Percentiles rank a stretch among this genome's conserved stretches.
These are phyloP conservation scores for Ogataea paradorogensis DNA, from an alignment of 805 yeast species.

Conservation along the genomic window DNA sequence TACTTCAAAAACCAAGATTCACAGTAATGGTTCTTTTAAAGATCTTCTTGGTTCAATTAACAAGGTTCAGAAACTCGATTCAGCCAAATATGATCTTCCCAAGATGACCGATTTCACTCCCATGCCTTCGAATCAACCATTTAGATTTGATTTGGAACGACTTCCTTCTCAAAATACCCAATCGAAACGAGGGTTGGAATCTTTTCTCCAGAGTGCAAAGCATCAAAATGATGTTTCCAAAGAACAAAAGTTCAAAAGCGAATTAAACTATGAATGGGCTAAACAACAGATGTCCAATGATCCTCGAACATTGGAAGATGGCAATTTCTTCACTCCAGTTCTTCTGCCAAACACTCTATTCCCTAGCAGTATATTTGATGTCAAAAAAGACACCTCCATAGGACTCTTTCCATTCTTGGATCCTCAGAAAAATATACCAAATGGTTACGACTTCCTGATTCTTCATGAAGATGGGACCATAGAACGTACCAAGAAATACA, in stretches of 20 bases:
- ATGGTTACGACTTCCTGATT: conserved; percentile 19
- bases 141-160: neutral
- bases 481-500: conserved; percentile 10
- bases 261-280: conserved; percentile 53
- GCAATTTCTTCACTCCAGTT: conserved; percentile 47
- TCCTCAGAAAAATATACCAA: conserved; percentile 1
- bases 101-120: conserved; percentile 28
- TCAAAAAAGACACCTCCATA: neutral
- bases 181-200: conserved; percentile 33
- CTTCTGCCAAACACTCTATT: conserved; percentile 32
- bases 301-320: conserved; percentile 40
- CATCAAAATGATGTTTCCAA: conserved; percentile 37
- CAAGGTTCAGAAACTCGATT: conserved; percentile 19
- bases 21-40: conserved; percentile 16
- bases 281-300: conserved; percentile 31
- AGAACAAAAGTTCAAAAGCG: conserved; percentile 45
- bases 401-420: conserved; percentile 22
- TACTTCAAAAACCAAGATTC: neutral
- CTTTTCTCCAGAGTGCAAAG: conserved; percentile 43
- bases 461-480: conserved; percentile 35
- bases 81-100: conserved; percentile 15
- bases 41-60: conserved; percentile 24
- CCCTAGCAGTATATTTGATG: conserved; percentile 16
- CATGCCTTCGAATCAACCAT: conserved; percentile 14
- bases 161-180: conserved; percentile 1